Conservation (phyloP, 495 filamentous ascomycete species). For the Neurospora cerealis region DNA sequence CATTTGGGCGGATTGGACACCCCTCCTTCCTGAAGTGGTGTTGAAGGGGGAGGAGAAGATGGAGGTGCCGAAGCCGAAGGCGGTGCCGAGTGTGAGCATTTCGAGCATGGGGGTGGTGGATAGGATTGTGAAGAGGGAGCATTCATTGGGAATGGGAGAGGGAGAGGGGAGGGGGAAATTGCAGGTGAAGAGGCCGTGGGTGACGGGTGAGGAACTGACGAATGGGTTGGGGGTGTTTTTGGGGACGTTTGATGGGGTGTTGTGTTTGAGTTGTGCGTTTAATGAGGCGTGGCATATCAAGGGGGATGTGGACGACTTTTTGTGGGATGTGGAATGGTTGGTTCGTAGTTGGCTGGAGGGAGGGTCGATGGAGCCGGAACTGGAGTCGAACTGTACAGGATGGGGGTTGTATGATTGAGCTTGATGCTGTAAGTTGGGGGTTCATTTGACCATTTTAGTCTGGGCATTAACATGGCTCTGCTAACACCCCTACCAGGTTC, state of each 20-base stretch:
- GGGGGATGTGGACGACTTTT: slow-evolving; percentile 19
- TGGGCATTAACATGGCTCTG: no score
- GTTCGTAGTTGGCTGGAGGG: not conserved
- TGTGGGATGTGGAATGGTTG: not conserved
- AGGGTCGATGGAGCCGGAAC: not conserved
- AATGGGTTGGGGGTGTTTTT: slow-evolving; percentile 30
- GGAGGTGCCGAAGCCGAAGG: slow-evolving; percentile 19
- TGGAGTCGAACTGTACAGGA: no score
- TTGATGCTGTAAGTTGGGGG: no score
- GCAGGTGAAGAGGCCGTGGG: slow-evolving; percentile 27
- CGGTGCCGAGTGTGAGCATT: slow-evolving; percentile 25
- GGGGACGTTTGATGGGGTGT: slow-evolving; percentile 23
- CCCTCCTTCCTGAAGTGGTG: not conserved
- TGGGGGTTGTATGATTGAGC: no score
- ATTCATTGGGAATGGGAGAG: not conserved
- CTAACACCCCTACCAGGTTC: no score
- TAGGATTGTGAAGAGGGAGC: slow-evolving; percentile 8
- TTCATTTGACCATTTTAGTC: no score
- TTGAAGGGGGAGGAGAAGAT: slow-evolving; percentile 2
- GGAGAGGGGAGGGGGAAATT: slow-evolving; percentile 10
- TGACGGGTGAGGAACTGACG: slow-evolving; percentile 30
- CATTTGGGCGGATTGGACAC: slow-evolving; percentile 19
- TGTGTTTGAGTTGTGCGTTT: slow-evolving; percentile 28
- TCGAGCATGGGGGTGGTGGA: slow-evolving; percentile 32
- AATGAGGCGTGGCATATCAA: slow-evolving; percentile 29